These are phyloP conservation scores for Pseudozyma flocculosa DNA, from an alignment of 1,284 basidiomycete genomes.

Conservation along the genomic window DNA sequence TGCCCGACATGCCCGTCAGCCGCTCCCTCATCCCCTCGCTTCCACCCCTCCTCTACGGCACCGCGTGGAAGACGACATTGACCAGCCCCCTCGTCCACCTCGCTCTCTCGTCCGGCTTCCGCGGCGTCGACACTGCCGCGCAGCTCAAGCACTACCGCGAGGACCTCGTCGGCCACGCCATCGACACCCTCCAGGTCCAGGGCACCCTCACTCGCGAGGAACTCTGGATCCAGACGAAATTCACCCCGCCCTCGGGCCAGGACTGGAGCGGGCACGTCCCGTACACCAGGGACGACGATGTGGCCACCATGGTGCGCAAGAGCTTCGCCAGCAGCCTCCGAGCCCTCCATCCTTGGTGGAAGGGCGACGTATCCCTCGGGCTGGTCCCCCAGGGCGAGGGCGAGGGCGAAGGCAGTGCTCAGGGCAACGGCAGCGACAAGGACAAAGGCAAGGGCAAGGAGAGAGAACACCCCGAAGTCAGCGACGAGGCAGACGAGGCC, in stretches of 20 bases:
- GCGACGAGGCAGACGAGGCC: no score
- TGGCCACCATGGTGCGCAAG: constrained; percentile 40
- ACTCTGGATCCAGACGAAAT: constrained; percentile 55
- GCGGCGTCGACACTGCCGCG: constrained; percentile 52
- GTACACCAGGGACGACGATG: constrained; percentile 26
- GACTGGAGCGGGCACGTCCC: constrained; percentile 40
- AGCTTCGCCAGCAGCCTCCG: constrained; percentile 27
- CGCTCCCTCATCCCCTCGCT: constrained; percentile 19
- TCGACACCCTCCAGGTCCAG: constrained; percentile 25
- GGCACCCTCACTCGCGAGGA: constrained; percentile 28
- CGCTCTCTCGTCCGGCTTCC: constrained; percentile 49
- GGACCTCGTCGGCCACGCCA: constrained; percentile 48
- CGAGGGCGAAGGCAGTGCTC: neutral
- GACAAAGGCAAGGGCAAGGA: no score
- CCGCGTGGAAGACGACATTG: constrained; percentile 50
- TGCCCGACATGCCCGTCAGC: no score
- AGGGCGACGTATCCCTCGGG: neutral
- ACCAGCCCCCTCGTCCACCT: constrained; percentile 42
- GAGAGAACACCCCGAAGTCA: no score
- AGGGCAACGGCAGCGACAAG: neutral
- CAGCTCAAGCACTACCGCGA: constrained; percentile 56
- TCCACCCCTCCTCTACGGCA: constrained; percentile 52
- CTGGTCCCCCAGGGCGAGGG: neutral
- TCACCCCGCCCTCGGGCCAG: constrained; percentile 47
- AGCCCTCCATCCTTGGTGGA: constrained; percentile 37